These are phyloP conservation scores for Plasmodium vivax DNA, from an alignment of 169 alveolate species.

Conservation along the genomic window DNA sequence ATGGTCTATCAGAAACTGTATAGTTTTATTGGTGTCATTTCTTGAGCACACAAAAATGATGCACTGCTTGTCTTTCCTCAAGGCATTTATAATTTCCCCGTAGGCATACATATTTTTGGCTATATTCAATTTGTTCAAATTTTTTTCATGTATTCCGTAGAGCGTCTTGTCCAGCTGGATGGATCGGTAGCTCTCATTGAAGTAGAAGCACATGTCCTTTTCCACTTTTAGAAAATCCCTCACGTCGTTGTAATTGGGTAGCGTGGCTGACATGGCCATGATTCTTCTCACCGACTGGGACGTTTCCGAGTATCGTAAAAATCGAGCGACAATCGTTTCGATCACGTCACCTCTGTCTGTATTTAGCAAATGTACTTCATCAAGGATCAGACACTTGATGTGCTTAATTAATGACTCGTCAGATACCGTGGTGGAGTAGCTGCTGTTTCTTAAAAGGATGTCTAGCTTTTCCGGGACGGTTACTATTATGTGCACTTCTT, in stretches of 20 bases:
- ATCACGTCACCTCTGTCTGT: constrained; percentile 99
- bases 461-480: constrained; percentile 99
- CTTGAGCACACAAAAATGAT: constrained; percentile 83
- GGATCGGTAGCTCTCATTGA: constrained; percentile 97
- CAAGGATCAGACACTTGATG: constrained; percentile 97
- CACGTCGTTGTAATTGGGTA: constrained; percentile 99
- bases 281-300: constrained; percentile 82
- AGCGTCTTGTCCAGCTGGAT: constrained; percentile 96
- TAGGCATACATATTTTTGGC: constrained; percentile 89
- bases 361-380: constrained; percentile 99
- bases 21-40: constrained; percentile 97
- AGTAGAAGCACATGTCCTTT: constrained; percentile 93
- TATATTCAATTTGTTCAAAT: constrained; percentile 90
- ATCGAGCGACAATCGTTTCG: constrained; percentile 99
- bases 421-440: constrained; percentile 89
- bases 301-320: constrained; percentile 92
- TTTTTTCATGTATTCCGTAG: constrained; percentile 97
- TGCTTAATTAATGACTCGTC: constrained; percentile 89
- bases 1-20: constrained; percentile 83
- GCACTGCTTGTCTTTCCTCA: constrained; percentile 83
- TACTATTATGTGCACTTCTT: constrained; percentile 96
- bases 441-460: constrained; percentile 97
- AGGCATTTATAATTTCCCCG: constrained; percentile 75
- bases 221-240: constrained; percentile 97
- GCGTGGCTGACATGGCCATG: constrained; percentile 99